These are phyloP conservation scores for Vanrija sp. DNA, from an alignment of 1,284 basidiomycete genomes.

Conservation along the genomic window DNA sequence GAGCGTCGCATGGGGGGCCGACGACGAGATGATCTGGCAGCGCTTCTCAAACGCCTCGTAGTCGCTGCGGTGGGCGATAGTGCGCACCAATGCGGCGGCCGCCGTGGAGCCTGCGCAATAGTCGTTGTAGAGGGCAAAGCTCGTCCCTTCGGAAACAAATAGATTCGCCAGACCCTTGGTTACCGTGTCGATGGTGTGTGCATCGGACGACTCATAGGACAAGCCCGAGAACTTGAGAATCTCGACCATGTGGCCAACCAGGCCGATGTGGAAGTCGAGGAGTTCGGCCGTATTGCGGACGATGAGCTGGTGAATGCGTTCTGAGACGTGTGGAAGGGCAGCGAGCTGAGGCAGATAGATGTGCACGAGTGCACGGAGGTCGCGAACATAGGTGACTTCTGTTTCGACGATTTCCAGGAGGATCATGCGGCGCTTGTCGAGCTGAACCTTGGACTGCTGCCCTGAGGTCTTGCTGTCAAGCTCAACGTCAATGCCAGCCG, in stretches of 20 bases:
- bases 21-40: constrained; percentile 57
- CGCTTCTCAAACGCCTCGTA: constrained; percentile 78
- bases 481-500: neutral
- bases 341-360: constrained; percentile 52
- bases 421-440: constrained; percentile 40
- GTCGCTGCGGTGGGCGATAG: constrained; percentile 58
- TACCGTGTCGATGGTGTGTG: constrained; percentile 50
- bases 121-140: constrained; percentile 70
- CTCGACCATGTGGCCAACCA: constrained; percentile 54
- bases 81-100: constrained; percentile 67
- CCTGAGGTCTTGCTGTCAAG: neutral
- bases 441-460: constrained; percentile 17
- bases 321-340: constrained; percentile 45
- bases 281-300: constrained; percentile 70
- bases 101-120: constrained; percentile 82
- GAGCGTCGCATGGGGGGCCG: constrained; percentile 40
- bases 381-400: constrained; percentile 72
- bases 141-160: constrained; percentile 64
- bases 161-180: constrained; percentile 60
- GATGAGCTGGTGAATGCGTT: constrained; percentile 49
- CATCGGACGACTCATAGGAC: constrained; percentile 41
- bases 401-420: constrained; percentile 71
- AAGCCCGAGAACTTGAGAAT: constrained; percentile 57
- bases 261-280: constrained; percentile 67
- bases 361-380: constrained; percentile 68